A percentile compares a stretch with the other conserved stretches of the same genome.
Evolutionary conservation across 257 asterid genomes (phyloP).

Genomic region (Misopates orontium): DNA sequence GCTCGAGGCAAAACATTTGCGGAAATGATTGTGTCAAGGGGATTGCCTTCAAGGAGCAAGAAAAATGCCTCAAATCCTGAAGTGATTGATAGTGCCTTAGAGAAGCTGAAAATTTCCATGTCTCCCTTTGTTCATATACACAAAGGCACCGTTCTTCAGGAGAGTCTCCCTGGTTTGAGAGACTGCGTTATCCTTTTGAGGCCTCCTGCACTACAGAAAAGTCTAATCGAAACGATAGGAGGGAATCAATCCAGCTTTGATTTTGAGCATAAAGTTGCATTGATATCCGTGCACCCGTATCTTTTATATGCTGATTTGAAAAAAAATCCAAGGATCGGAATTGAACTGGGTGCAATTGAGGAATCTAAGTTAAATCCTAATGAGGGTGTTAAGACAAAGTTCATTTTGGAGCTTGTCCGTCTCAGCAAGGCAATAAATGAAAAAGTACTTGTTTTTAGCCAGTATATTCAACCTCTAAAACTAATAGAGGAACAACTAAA

Average conservation of each 20-base stretch:
- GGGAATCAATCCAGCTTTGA: neutral
- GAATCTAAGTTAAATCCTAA: constrained; percentile 15
- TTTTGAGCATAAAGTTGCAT: constrained; percentile 27
- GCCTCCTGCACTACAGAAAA: constrained; percentile 32
- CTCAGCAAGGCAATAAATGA: constrained; percentile 23
- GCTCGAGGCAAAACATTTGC: constrained; percentile 18
- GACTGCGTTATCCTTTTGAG: constrained; percentile 33
- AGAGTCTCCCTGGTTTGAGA: constrained; percentile 39
- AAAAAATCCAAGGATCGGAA: neutral
- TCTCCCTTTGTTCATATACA: constrained; percentile 44
- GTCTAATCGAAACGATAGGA: constrained; percentile 26
- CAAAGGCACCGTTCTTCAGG: constrained; percentile 37
- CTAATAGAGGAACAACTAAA: neutral
- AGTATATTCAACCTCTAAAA: constrained; percentile 20
- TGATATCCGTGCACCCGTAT: constrained; percentile 31
- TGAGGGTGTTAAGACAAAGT: constrained; percentile 34
- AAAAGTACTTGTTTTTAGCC: constrained; percentile 33
- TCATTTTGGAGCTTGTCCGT: constrained; percentile 28
- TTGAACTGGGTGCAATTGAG: constrained; percentile 9
- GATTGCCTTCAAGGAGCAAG: neutral
- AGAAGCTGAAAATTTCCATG: constrained; percentile 32
- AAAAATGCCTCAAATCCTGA: neutral
- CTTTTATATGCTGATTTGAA: neutral
- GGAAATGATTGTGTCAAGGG: constrained; percentile 13
- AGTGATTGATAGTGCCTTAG: constrained; percentile 12